These are phyloP conservation scores for Pichia gijzeniarum DNA, from an alignment of 805 yeast genomes.

Conservation along the genomic window DNA sequence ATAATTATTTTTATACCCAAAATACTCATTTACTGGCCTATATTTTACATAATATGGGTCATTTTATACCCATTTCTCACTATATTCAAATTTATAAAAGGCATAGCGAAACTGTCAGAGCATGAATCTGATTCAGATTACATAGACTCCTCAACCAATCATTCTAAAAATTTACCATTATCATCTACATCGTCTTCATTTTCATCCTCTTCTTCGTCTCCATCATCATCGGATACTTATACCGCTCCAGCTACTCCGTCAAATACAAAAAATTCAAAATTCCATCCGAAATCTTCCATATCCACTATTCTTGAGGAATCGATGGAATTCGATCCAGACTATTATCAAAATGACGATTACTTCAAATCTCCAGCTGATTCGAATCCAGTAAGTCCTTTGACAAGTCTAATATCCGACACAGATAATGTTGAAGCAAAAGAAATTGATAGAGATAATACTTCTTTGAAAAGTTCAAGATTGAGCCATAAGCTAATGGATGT, in stretches of 20 bases:
- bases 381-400: slow-evolving; percentile 4
- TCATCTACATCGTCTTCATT: not conserved
- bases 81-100: too few species aligned
- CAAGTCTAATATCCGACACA: not conserved
- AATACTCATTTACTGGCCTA: slow-evolving; percentile 2
- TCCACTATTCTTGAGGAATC: slow-evolving; percentile 31
- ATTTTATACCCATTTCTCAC: slow-evolving; percentile 5
- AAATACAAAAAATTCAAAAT: not conserved
- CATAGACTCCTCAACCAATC: not conserved
- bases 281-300: slow-evolving; percentile 11
- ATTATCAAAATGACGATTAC: slow-evolving; percentile 25
- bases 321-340: slow-evolving; percentile 28
- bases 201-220: not conserved
- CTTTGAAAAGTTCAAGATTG: not conserved
- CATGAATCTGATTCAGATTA: not conserved
- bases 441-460: not conserved
- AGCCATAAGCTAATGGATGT: slow-evolving; percentile 1
- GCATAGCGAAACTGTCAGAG: too few species aligned
- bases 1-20: slow-evolving; percentile 4
- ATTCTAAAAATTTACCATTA: not conserved
- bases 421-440: not conserved
- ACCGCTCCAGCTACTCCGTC: not conserved
- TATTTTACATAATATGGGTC: slow-evolving; percentile 1
- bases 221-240: not conserved
- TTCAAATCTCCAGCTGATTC: slow-evolving; percentile 30